Conservation (phyloP, 75 land plant genomes). For the Selaginella tamariscina region DNA sequence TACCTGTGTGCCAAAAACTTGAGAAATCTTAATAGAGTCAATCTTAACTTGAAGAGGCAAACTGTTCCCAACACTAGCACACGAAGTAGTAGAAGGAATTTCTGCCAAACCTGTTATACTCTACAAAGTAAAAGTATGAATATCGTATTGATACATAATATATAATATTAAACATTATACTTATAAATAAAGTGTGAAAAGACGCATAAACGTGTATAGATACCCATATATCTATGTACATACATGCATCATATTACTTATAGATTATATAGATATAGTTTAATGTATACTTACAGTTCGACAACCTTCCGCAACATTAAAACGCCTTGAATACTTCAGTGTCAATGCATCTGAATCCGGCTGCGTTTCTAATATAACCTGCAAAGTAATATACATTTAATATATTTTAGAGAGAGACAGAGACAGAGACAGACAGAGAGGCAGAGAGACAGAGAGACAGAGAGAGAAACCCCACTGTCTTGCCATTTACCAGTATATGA, state of each 20-base stretch:
- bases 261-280: no score
- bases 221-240: no score
- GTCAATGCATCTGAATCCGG: neutral
- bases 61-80: neutral
- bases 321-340: neutral
- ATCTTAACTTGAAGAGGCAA: neutral
- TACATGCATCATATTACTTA: no score
- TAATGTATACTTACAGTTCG: neutral
- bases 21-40: neutral
- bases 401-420: no score
- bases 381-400: neutral
- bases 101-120: neutral
- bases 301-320: neutral
- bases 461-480: no score
- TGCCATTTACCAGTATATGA: no score
- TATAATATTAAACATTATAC: no score
- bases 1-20: neutral
- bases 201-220: no score
- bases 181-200: no score
- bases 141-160: no score
- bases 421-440: no score
- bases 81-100: neutral
- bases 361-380: neutral
- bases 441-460: no score
- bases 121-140: neutral